Evolutionary conservation across 176 grass and related monocot genomes (phyloP).

Genomic region (Saccharum officinarum): DNA sequence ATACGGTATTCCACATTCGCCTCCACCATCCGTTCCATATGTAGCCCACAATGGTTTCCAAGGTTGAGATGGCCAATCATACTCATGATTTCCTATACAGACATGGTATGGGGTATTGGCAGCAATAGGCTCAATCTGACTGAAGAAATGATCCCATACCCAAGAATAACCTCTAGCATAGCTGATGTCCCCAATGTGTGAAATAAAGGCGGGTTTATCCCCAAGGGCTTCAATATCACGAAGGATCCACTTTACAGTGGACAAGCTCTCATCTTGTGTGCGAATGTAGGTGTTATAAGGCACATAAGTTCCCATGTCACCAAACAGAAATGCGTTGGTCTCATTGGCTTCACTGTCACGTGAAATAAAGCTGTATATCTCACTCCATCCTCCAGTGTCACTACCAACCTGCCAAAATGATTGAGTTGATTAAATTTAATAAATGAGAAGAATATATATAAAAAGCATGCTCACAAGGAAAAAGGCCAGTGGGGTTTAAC

Average conservation of each 20-base stretch:
- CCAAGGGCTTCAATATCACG: constrained; percentile 79
- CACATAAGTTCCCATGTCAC: constrained; percentile 90
- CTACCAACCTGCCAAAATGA: constrained; percentile 71
- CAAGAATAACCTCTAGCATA: constrained; percentile 88
- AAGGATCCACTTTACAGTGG: constrained; percentile 85
- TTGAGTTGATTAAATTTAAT: constrained; percentile 25
- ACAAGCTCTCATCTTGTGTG: constrained; percentile 79
- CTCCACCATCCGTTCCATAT: constrained; percentile 82
- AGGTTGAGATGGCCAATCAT: constrained; percentile 94
- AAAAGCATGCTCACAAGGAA: background rate
- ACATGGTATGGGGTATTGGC: constrained; percentile 84
- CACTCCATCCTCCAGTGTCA: constrained; percentile 76
- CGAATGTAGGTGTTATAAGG: constrained; percentile 82
- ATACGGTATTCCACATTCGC: constrained; percentile 95
- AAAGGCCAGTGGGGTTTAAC: background rate
- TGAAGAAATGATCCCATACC: constrained; percentile 98
- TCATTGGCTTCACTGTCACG: constrained; percentile 76
- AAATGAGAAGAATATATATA: background rate
- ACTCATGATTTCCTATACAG: constrained; percentile 97
- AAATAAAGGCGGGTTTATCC: constrained; percentile 82
- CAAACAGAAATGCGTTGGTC: constrained; percentile 80
- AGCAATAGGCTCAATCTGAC: constrained; percentile 86
- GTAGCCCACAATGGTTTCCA: constrained; percentile 82
- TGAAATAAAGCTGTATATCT: constrained; percentile 76
- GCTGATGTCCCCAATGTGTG: constrained; percentile 95